These are phyloP conservation scores for Aureobasidium lini DNA, from an alignment of 2,329 filamentous ascomycete species.

Conservation along the genomic window DNA sequence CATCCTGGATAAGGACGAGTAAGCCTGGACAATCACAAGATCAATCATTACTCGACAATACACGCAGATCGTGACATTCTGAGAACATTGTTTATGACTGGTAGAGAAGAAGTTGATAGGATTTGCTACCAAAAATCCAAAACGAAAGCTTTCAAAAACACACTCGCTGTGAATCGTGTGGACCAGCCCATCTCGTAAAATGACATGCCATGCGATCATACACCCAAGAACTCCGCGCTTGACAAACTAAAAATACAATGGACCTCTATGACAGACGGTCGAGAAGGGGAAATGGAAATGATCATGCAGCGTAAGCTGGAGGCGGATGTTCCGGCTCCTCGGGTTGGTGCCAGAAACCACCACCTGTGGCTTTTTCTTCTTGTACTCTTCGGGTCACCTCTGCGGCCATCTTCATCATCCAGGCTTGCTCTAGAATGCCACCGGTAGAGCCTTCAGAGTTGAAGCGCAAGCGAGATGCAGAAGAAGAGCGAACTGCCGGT, in stretches of 20 bases:
- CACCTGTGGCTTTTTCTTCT: conserved; percentile 60
- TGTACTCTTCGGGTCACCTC: conserved; percentile 85
- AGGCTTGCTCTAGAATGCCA: conserved; percentile 68
- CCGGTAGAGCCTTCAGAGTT: conserved; percentile 23
- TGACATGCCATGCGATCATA: neutral
- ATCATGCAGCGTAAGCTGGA: conserved; percentile 30
- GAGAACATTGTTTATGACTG: neutral
- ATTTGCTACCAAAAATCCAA: neutral
- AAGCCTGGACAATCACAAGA: neutral
- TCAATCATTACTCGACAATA: no score
- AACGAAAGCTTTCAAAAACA: conserved; percentile 4
- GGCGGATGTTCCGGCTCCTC: conserved; percentile 24
- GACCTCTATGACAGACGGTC: neutral
- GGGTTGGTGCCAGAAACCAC: conserved; percentile 18
- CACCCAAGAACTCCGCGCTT: conserved; percentile 3
- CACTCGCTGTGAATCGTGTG: conserved; percentile 10
- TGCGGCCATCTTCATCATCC: conserved; percentile 87
- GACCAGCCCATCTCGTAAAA: neutral
- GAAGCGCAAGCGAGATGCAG: conserved; percentile 1
- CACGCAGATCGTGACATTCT: no score
- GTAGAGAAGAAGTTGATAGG: neutral
- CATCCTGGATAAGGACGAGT: conserved; percentile 36
- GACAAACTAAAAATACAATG: neutral
- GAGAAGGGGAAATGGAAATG: neutral
- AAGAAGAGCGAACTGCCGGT: neutral